These are phyloP conservation scores for Verticillium albo-atrum DNA, from an alignment of 2,329 filamentous ascomycete genomes.

Conservation along the genomic window DNA sequence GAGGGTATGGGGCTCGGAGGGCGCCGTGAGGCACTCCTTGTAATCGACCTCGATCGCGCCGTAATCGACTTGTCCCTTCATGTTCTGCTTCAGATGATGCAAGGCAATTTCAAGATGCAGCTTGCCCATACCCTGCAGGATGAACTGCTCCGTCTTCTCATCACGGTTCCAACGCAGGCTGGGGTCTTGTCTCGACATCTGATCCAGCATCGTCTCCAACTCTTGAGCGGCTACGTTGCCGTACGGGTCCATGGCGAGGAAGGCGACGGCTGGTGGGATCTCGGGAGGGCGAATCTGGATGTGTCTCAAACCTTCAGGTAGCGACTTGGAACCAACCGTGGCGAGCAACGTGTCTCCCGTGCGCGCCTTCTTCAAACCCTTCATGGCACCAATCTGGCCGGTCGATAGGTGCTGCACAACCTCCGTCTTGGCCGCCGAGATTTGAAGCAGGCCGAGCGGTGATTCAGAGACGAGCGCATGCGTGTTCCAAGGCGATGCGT, in stretches of 20 bases:
- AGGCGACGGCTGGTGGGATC: conserved; percentile 91
- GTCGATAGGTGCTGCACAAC: conserved; percentile 76
- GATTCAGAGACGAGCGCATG: conserved; percentile 75
- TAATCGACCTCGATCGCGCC: conserved; percentile 94
- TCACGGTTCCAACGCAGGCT: conserved; percentile 82
- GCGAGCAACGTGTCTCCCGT: conserved; percentile 90
- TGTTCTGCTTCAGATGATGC: conserved; percentile 80
- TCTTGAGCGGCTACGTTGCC: conserved; percentile 75
- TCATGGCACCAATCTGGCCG: conserved; percentile 91
- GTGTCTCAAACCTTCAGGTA: conserved; percentile 64
- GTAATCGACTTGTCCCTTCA: conserved; percentile 83
- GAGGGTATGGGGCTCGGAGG: conserved; percentile 52
- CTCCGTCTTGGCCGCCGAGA: conserved; percentile 83
- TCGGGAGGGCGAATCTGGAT: conserved; percentile 83
- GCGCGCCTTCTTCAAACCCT: conserved; percentile 83
- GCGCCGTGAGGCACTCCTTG: conserved; percentile 68
- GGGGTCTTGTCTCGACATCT: conserved; percentile 86
- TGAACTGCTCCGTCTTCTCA: conserved; percentile 87
- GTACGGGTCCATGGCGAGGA: conserved; percentile 84
- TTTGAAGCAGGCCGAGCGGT: conserved; percentile 76
- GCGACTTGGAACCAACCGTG: conserved; percentile 57
- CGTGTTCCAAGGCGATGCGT: conserved; percentile 79
- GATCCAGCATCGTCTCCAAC: conserved; percentile 69
- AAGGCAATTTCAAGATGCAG: conserved; percentile 91
- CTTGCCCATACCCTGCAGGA: conserved; percentile 93